Base-by-base conservation (phyloP, 108 stramenopile species). In the Fragilaria crotonensis region DNA sequence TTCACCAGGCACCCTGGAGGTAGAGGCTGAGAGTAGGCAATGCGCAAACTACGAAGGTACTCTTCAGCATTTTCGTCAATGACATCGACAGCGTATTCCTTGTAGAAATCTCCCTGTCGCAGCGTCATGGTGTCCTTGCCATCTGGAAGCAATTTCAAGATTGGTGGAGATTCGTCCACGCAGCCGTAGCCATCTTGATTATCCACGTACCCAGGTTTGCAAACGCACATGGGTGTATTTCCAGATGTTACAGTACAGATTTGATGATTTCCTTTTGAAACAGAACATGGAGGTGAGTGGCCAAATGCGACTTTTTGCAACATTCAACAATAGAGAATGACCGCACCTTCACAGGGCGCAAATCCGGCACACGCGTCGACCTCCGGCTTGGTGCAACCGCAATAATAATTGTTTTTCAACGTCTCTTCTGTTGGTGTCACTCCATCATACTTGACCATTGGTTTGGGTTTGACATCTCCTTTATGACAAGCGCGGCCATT, bases 21-120 rank as follows among this genome's bases (percentile, higher is more conserved):
- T 28, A 93, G 61, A 7, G 95, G 89, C 30, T 72, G 63, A 45
- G 79, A 81, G 73, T 94, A 96, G 31, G 81, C 59, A 51, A 96
- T 87, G 65, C 85, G 90, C 22, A 96, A 73, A 30, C 72, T 76
- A 0, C 95, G 80, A 32, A 81, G 49, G 45, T 89, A 90, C 18
- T 94, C 87, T 58, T 92, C 89, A 22, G 90, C 87, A 62, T 94
- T 96, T 26, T 79, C 87, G 54, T 96, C 95, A 45, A 73, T 60
- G 31, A 96, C 81, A 50, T 89, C 84, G 25, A 96, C 89, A 48
- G 84, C 89, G 52, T 83, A 66, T 71, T 96, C 95, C 22, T 78
- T 74, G 59, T 93, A 96, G 46, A 64, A 65, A 59, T 90, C 90
- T 20, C 95, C 93, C 71, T 96, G 95, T 20, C 70, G 71, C 4